Percentiles rank a stretch among this genome's conserved stretches.
Evolutionary conservation across 768 basidiomycete genomes (phyloP).

Genomic region (Kondoa malvinella): DNA sequence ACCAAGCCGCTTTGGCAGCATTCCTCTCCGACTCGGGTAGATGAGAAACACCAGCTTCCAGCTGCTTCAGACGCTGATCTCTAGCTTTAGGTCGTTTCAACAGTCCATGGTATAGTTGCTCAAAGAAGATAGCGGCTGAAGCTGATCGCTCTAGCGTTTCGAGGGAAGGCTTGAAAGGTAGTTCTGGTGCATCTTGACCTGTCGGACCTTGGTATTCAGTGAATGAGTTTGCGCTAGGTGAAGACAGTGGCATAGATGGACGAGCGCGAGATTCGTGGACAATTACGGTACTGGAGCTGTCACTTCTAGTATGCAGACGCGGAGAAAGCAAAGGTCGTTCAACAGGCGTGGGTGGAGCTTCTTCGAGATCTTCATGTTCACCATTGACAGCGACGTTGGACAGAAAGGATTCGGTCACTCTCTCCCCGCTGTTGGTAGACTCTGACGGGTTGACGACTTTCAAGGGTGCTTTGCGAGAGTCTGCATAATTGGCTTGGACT

Average conservation of each 20-base stretch:
- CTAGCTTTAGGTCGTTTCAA: constrained; percentile 70
- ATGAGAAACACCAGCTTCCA: constrained; percentile 66
- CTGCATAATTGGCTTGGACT: constrained; percentile 32
- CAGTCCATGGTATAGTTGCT: constrained; percentile 70
- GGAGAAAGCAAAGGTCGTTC: constrained; percentile 5
- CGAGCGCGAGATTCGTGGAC: background rate
- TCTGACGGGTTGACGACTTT: constrained; percentile 22
- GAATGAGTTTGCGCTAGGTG: background rate
- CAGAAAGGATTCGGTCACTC: background rate
- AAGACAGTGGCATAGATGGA: background rate
- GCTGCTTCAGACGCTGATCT: constrained; percentile 63
- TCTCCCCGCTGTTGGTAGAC: background rate
- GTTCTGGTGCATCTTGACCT: constrained; percentile 20
- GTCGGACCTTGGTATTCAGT: constrained; percentile 12
- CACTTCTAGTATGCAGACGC: background rate
- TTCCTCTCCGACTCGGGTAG: constrained; percentile 56
- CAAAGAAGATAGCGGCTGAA: constrained; percentile 81
- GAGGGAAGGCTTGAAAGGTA: constrained; percentile 64
- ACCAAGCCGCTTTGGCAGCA: constrained; percentile 54
- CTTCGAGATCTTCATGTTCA: background rate
- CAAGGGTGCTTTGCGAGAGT: background rate
- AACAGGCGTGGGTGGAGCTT: background rate
- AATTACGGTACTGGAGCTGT: constrained; percentile 19
- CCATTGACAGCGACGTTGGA: background rate
- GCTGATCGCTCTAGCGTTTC: constrained; percentile 85